A percentile compares a stretch with the other conserved stretches of the same genome.
Conservation (phyloP, 192 early-diverging fungal species). For the Jimgerdemannia flammicorona region DNA sequence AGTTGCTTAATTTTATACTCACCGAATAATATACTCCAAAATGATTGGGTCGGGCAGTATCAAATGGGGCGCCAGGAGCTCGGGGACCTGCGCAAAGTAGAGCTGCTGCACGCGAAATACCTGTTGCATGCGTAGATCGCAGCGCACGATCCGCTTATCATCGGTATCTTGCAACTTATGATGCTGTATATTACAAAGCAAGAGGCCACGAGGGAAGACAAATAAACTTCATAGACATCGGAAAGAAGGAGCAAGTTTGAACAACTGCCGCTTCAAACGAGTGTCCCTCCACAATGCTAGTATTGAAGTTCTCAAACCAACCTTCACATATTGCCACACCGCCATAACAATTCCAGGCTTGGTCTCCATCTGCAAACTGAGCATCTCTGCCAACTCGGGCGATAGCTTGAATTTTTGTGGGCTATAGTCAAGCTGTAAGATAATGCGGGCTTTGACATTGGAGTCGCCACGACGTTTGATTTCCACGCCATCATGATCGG, state of each 20-base stretch:
- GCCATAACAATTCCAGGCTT: constrained; percentile 73
- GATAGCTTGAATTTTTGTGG: constrained; percentile 82
- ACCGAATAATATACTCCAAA: constrained; percentile 87
- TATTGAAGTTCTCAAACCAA: constrained; percentile 19
- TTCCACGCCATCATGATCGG: constrained; percentile 85
- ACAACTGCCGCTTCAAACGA: too few species aligned
- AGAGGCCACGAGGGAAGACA: background rate
- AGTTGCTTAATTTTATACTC: constrained; percentile 7
- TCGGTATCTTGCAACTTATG: constrained; percentile 89
- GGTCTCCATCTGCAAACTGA: constrained; percentile 77
- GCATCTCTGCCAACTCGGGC: constrained; percentile 64
- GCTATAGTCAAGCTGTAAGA: constrained; percentile 72
- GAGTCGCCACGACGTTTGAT: constrained; percentile 87
- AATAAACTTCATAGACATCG: too few species aligned
- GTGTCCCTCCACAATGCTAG: too few species aligned
- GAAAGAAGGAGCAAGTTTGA: too few species aligned
- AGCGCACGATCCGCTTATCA: constrained; percentile 84
- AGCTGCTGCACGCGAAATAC: constrained; percentile 68
- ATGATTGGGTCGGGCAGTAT: constrained; percentile 81
- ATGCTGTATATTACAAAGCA: constrained; percentile 36
- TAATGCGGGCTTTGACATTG: constrained; percentile 77
- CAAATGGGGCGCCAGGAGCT: constrained; percentile 73
- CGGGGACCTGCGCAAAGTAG: constrained; percentile 77
- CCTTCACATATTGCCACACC: constrained; percentile 96
- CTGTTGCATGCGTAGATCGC: constrained; percentile 68